phyloP scores from a whole-genome alignment of 345 rosid species.

The Streptanthus diversifolius region DNA sequence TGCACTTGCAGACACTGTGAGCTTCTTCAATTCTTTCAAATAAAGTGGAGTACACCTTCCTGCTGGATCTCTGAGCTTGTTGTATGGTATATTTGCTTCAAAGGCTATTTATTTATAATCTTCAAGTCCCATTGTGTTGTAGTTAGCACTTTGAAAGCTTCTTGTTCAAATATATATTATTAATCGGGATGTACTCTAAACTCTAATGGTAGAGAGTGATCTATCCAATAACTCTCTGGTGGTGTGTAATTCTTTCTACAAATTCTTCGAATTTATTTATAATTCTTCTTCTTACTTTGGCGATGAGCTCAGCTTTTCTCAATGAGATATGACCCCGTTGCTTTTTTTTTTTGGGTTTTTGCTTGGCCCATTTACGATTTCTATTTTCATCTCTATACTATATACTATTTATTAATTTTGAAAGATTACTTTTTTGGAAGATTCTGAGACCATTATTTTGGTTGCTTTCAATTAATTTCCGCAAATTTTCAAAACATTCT shows the following conservation, averaged over 20 bases:
- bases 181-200: neutral
- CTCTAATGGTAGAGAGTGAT: neutral
- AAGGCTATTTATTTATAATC: neutral
- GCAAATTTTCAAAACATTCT: conserved; percentile 13
- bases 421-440: neutral
- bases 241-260: neutral
- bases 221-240: neutral
- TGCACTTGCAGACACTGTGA: conserved; percentile 66
- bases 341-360: neutral
- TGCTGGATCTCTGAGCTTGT: neutral
- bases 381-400: neutral
- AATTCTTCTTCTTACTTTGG: neutral
- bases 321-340: neutral
- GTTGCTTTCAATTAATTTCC: neutral
- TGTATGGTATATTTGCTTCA: conserved; percentile 11
- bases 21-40: conserved; percentile 76
- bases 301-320: neutral
- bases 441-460: neutral
- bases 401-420: neutral
- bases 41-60: conserved; percentile 28
- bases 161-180: neutral
- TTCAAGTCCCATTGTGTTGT: conserved; percentile 12
- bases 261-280: neutral
- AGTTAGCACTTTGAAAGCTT: neutral
- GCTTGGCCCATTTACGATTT: neutral